Conservation (phyloP, 208 protist genomes). For the Zelonia costaricensis region DNA sequence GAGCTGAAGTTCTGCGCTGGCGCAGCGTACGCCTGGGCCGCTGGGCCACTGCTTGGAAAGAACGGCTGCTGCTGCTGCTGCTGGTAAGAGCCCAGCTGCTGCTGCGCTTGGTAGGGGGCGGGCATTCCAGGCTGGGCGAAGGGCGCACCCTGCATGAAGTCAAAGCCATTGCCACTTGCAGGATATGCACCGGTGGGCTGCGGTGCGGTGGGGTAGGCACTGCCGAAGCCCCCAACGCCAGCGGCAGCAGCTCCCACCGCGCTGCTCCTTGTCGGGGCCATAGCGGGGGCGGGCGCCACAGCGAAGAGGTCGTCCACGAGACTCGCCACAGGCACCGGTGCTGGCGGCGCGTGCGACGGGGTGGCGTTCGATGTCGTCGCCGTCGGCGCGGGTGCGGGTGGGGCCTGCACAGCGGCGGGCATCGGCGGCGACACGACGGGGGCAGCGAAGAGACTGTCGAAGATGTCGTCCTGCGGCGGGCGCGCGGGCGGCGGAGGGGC, state of each 20-base stretch:
- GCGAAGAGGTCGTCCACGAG: constrained; percentile 36
- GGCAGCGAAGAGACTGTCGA: constrained; percentile 55
- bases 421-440: constrained; percentile 20
- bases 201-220: constrained; percentile 1
- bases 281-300: too few relatives aligned
- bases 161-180: neutral
- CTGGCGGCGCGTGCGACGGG: neutral
- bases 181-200: neutral
- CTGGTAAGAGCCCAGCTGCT: neutral
- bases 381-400: neutral
- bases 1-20: too few relatives aligned
- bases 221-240: neutral
- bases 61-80: neutral
- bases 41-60: too few relatives aligned
- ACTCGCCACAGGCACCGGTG: constrained; percentile 11
- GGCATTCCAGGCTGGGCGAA: neutral
- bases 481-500: constrained; percentile 5
- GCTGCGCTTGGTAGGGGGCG: neutral
- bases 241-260: too few relatives aligned
- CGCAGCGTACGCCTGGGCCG: too few relatives aligned
- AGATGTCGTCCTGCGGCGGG: constrained; percentile 31
- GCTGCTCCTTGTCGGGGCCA: too few relatives aligned
- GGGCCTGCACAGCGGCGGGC: neutral
- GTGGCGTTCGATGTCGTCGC: neutral
- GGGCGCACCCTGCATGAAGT: neutral